These are phyloP conservation scores for Solanum sitiens DNA, from an alignment of 257 asterid genomes.

Conservation along the genomic window DNA sequence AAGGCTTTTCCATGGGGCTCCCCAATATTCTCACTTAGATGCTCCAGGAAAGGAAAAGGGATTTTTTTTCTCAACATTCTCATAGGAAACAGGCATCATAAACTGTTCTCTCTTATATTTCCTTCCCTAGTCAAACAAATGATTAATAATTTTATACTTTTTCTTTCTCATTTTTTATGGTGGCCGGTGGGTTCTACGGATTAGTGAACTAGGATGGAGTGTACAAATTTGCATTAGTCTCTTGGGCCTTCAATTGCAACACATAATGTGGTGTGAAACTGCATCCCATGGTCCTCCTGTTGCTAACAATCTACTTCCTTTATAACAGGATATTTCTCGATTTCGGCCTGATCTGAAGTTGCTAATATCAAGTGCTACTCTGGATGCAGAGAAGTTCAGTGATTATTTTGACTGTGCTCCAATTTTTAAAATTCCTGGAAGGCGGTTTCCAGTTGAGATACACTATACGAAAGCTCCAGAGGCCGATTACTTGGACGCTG, in stretches of 20 bases:
- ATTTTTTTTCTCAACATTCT: background rate
- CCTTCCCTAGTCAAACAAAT: background rate
- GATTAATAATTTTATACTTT: background rate
- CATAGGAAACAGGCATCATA: background rate
- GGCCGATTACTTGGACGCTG: slow-evolving; percentile 96
- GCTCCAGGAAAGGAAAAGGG: background rate
- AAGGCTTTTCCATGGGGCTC: background rate
- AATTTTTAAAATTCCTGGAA: slow-evolving; percentile 72
- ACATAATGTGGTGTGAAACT: background rate
- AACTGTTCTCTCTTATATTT: background rate
- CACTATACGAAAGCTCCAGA: slow-evolving; percentile 92
- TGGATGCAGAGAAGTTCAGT: slow-evolving; percentile 75
- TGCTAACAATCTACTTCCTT: background rate
- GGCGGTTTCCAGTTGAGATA: slow-evolving; percentile 89
- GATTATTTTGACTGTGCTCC: slow-evolving; percentile 41
- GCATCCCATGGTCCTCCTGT: background rate
- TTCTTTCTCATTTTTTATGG: background rate
- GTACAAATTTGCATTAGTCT: background rate
- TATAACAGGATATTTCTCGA: slow-evolving; percentile 58
- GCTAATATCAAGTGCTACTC: slow-evolving; percentile 91
- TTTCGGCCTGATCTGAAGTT: slow-evolving; percentile 83
- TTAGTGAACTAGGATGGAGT: background rate
- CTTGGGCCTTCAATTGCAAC: background rate
- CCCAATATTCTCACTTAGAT: background rate
- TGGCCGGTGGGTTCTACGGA: background rate